Conservation (phyloP, 345 rosid species). For the Turritis glabra region DNA sequence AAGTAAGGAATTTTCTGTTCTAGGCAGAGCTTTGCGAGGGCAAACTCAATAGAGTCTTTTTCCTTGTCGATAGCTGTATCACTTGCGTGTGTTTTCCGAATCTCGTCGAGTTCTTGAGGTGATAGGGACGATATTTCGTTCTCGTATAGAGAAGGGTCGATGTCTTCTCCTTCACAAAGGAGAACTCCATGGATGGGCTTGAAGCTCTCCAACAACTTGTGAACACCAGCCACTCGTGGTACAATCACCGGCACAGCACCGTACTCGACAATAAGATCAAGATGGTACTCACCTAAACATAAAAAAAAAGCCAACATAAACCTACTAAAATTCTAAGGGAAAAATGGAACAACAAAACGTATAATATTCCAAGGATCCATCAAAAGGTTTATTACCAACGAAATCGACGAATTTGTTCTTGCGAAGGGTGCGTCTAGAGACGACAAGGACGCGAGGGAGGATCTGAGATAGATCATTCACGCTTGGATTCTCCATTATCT, state of each 20-base stretch:
- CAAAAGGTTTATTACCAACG: slow-evolving; percentile 49
- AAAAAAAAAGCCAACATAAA: background rate
- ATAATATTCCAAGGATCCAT: background rate
- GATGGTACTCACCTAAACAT: slow-evolving; percentile 82
- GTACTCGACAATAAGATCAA: slow-evolving; percentile 72
- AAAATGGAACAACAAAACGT: background rate
- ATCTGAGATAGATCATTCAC: slow-evolving; percentile 53
- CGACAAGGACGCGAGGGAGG: slow-evolving; percentile 86
- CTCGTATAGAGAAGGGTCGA: slow-evolving; percentile 77
- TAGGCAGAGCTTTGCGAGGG: slow-evolving; percentile 76
- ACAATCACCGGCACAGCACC: slow-evolving; percentile 90
- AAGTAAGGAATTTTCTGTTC: slow-evolving; percentile 79
- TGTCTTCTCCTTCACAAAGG: slow-evolving; percentile 91
- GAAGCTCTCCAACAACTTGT: slow-evolving; percentile 71
- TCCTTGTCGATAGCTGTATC: slow-evolving; percentile 76
- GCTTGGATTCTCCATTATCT: slow-evolving; percentile 30
- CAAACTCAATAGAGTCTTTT: slow-evolving; percentile 76
- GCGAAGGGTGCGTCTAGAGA: slow-evolving; percentile 80
- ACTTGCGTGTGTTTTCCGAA: slow-evolving; percentile 61
- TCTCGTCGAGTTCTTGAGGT: slow-evolving; percentile 66
- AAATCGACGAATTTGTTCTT: slow-evolving; percentile 91
- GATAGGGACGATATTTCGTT: slow-evolving; percentile 53
- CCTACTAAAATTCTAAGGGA: background rate
- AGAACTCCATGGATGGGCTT: slow-evolving; percentile 95
- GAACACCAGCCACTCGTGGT: slow-evolving; percentile 77